Evolutionary conservation across 2,329 filamentous ascomycete genomes (phyloP).

Genomic region (Epichloe sylvatica): DNA sequence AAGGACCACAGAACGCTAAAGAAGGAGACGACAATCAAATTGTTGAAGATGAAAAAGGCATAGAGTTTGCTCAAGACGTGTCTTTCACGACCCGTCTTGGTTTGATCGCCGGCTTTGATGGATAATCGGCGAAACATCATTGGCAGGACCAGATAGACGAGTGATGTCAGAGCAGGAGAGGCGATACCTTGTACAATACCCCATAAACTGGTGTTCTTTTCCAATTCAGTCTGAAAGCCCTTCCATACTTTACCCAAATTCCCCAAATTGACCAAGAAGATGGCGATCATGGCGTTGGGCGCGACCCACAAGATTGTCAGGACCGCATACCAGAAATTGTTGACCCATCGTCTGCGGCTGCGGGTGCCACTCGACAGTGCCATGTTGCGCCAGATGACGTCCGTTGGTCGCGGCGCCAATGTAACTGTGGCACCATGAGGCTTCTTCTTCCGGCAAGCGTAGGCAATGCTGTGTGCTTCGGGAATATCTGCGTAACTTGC

Average conservation of each 20-base stretch:
- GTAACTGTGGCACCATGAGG: slow-evolving; percentile 63
- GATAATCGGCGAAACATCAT: slow-evolving; percentile 82
- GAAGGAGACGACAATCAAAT: slow-evolving; percentile 82
- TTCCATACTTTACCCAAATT: slow-evolving; percentile 73
- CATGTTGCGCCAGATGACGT: slow-evolving; percentile 95
- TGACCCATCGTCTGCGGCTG: slow-evolving; percentile 59
- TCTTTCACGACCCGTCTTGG: slow-evolving; percentile 81
- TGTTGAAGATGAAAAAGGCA: slow-evolving; percentile 96
- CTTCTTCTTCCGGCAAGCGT: slow-evolving; percentile 64
- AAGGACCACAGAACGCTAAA: slow-evolving; percentile 75
- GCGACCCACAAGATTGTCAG: slow-evolving; percentile 78
- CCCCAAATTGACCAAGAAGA: slow-evolving; percentile 76
- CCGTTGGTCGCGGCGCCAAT: slow-evolving; percentile 73
- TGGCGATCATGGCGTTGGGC: slow-evolving; percentile 85
- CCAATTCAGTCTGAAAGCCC: slow-evolving; percentile 53
- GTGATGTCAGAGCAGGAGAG: slow-evolving; percentile 73
- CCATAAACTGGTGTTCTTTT: slow-evolving; percentile 54
- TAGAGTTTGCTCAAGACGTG: slow-evolving; percentile 87
- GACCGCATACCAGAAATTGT: slow-evolving; percentile 69
- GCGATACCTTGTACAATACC: slow-evolving; percentile 82
- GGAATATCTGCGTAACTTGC: slow-evolving; percentile 82
- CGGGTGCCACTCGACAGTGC: slow-evolving; percentile 54
- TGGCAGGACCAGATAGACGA: slow-evolving; percentile 77
- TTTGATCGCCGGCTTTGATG: slow-evolving; percentile 71
- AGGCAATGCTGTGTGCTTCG: slow-evolving; percentile 80